These are phyloP conservation scores for Selaginella moellendorffii DNA, from an alignment of 75 land plant species.

Conservation along the genomic window DNA sequence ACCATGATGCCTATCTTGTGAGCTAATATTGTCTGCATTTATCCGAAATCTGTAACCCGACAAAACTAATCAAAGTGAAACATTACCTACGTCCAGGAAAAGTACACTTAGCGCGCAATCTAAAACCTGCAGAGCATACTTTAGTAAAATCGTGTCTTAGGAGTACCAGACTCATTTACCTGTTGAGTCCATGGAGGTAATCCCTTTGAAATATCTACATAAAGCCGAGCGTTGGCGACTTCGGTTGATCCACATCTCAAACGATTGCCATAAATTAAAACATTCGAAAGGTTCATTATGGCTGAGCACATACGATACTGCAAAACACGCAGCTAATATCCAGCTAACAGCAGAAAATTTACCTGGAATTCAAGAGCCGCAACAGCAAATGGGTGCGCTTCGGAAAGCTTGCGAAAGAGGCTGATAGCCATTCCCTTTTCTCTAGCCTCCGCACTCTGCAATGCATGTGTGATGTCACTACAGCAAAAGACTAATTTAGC, in stretches of 20 bases:
- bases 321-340: background rate
- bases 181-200: constrained; percentile 36
- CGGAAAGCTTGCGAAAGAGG: constrained; percentile 73
- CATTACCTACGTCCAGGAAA: constrained; percentile 65
- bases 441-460: constrained; percentile 66
- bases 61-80: no score
- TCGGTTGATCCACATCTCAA: constrained; percentile 63
- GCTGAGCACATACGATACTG: constrained; percentile 89
- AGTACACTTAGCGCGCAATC: constrained; percentile 39
- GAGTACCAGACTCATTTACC: constrained; percentile 18
- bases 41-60: no score
- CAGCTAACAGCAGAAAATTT: background rate
- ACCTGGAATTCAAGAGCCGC: constrained; percentile 77
- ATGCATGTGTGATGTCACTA: background rate
- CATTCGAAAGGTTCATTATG: constrained; percentile 70
- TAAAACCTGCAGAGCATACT: constrained; percentile 34
- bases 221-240: constrained; percentile 44
- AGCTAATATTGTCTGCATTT: background rate
- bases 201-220: background rate
- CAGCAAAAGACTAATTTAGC: background rate
- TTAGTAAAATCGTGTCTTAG: background rate
- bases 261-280: constrained; percentile 68
- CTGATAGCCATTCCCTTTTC: constrained; percentile 74
- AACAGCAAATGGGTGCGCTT: constrained; percentile 82
- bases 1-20: background rate